Evolutionary conservation across 257 asterid species (phyloP).

Genomic region (Jacaranda mimosifolia): DNA sequence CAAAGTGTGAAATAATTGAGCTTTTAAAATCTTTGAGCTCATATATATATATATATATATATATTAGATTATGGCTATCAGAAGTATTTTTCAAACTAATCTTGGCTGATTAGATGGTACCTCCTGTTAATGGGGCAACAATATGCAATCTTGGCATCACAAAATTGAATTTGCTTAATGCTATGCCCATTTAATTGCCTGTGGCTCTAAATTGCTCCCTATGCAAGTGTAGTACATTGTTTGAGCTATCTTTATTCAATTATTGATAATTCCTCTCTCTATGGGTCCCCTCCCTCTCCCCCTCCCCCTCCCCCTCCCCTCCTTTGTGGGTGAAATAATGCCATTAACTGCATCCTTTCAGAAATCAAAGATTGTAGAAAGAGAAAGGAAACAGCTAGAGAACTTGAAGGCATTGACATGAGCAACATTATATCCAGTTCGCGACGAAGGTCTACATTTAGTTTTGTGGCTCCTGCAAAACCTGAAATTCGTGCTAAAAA

Average conservation of each 20-base stretch:
- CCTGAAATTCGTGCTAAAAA: conserved; percentile 49
- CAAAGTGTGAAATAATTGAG: too few species aligned
- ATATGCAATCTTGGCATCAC: conserved; percentile 1
- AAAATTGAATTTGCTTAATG: neutral
- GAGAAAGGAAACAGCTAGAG: conserved; percentile 89
- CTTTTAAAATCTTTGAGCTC: too few species aligned
- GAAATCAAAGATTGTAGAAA: conserved; percentile 87
- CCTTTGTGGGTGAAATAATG: conserved; percentile 38
- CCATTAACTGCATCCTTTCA: conserved; percentile 41
- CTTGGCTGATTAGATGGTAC: neutral
- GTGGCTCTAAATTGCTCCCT: conserved; percentile 23
- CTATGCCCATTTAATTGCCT: conserved; percentile 2
- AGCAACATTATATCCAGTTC: conserved; percentile 92
- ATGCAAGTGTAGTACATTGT: too few species aligned
- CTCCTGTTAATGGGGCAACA: neutral
- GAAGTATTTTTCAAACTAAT: neutral
- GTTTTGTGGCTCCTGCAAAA: conserved; percentile 65
- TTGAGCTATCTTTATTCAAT: neutral
- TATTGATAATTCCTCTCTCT: conserved; percentile 1
- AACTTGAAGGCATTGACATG: conserved; percentile 95
- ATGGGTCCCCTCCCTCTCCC: too few species aligned
- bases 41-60: too few species aligned
- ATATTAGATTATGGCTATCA: conserved; percentile 11
- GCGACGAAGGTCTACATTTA: conserved; percentile 84
- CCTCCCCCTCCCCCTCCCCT: neutral